phyloP scores from a whole-genome alignment of 257 asterid genomes.

The Nicotiana knightiana region DNA sequence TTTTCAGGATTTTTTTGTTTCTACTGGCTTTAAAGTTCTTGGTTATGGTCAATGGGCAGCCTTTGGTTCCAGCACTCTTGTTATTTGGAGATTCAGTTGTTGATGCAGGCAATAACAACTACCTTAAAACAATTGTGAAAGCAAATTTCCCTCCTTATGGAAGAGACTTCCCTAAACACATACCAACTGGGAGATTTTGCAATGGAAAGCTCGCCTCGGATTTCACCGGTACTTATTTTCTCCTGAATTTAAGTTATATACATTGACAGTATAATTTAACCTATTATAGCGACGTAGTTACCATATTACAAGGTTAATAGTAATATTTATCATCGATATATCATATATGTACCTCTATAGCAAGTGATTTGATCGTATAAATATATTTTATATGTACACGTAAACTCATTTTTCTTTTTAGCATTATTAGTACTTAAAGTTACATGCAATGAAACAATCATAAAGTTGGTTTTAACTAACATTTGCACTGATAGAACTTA shows the following conservation, averaged over 20 bases:
- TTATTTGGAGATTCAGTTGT: slow-evolving; percentile 73
- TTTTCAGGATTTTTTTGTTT: slow-evolving; percentile 9
- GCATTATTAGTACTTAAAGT: too few relatives aligned
- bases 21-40: slow-evolving; percentile 10
- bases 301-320: too few relatives aligned
- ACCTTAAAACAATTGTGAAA: slow-evolving; percentile 63
- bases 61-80: slow-evolving; percentile 63
- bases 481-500: too few relatives aligned
- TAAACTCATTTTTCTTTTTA: too few relatives aligned
- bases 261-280: neutral
- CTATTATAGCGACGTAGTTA: too few relatives aligned
- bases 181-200: slow-evolving; percentile 75
- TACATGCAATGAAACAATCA: too few relatives aligned
- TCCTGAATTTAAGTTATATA: neutral
- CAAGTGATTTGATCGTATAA: neutral
- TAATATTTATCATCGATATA: too few relatives aligned
- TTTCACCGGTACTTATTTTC: slow-evolving; percentile 47
- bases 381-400: too few relatives aligned
- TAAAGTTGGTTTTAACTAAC: too few relatives aligned
- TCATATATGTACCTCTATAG: too few relatives aligned
- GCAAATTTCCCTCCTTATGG: slow-evolving; percentile 85
- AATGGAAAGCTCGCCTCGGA: slow-evolving; percentile 88
- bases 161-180: slow-evolving; percentile 53
- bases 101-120: slow-evolving; percentile 76
- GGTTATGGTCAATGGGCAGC: slow-evolving; percentile 32